Base-by-base conservation (phyloP, 257 asterid species). In the Solanum neorickii region DNA sequence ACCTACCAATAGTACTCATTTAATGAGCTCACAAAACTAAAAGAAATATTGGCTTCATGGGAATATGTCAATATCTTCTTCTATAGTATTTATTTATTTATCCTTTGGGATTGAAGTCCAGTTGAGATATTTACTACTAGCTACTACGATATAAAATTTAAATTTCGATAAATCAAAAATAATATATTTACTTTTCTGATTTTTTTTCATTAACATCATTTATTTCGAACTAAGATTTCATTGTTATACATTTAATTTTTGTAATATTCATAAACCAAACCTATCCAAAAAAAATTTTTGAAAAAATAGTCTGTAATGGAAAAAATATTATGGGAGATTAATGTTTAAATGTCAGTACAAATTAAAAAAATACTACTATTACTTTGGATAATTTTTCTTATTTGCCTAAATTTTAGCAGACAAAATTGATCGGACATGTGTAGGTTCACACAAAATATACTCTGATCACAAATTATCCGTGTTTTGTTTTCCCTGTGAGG, bases 1-100 rank as follows among this genome's bases (percentile, higher is more conserved):
- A 18, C 72, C 89, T 75, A 84, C 89, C 87, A 25, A 82, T 75
- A 74, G 87, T 84, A 60, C 46, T 70, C 86, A 84, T 84, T 84
- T 80, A 87, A 87, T 87, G 89, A 65, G 33, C 62, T 37, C 82
- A 39, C 88, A 70, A 42, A 74, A 74, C 88, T 18, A 72, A 86
- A n/a, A 27, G 52, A 27, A 70, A 15, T 27, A n/a, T 3, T 27
- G 3, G 47, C 23, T 69, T 72, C 14, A 39, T 9, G 27, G n/a
- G 69, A 69, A 29, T 47, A 69, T 60, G n/a, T 33, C 59, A 20
- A 33, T 47, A 39, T 47, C 27, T 72, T 76, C 82, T 46, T 29
- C 83, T 69, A 46, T 33, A 68, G n/a, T n/a, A 4, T 15, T 23
- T 52, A 3, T 29, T 86, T 59, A 27, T 6, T 31, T 49, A 82